Conservation (phyloP, 176 grass and related monocot genomes). For the Aechmea fasciata region DNA sequence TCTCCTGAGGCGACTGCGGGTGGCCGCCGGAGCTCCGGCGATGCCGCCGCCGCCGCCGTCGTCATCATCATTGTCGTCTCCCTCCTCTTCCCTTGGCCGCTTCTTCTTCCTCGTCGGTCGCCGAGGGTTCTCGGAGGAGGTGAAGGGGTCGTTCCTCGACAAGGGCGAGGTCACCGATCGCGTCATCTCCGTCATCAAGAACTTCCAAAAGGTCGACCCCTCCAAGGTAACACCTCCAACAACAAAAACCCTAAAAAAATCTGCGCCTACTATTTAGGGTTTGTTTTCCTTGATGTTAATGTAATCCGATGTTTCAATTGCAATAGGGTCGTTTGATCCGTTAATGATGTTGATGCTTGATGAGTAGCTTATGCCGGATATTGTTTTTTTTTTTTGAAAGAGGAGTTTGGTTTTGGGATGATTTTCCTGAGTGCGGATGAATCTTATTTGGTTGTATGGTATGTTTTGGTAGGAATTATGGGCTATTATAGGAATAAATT, state of each 20-base stretch:
- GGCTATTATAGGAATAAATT: too few species aligned
- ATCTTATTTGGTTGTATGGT: too few species aligned
- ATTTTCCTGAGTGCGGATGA: too few species aligned
- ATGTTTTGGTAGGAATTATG: too few species aligned
- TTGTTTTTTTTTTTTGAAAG: too few species aligned
- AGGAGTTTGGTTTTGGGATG: too few species aligned
- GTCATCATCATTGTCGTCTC: too few species aligned
- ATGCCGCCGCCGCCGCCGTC: not conserved
- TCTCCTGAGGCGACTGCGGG: conserved; percentile 50
- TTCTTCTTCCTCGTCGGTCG: conserved; percentile 11
- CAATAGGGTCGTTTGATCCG: too few species aligned
- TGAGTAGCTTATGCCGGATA: too few species aligned
- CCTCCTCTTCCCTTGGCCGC: not conserved
- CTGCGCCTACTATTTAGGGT: not conserved
- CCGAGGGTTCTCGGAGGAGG: conserved; percentile 43
- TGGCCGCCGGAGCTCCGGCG: conserved; percentile 25
- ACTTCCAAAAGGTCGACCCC: conserved; percentile 67
- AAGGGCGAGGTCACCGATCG: conserved; percentile 73
- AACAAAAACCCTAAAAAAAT: not conserved
- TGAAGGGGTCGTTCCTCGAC: conserved; percentile 74
- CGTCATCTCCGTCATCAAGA: conserved; percentile 64
- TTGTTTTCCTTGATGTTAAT: not conserved
- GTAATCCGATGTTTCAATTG: too few species aligned
- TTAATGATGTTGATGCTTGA: too few species aligned
- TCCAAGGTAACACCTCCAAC: conserved; percentile 34